Percentiles rank a stretch among this genome's conserved stretches.
phyloP scores from a whole-genome alignment of 164 flowering plant species.

The Macadamia tetraphylla region DNA sequence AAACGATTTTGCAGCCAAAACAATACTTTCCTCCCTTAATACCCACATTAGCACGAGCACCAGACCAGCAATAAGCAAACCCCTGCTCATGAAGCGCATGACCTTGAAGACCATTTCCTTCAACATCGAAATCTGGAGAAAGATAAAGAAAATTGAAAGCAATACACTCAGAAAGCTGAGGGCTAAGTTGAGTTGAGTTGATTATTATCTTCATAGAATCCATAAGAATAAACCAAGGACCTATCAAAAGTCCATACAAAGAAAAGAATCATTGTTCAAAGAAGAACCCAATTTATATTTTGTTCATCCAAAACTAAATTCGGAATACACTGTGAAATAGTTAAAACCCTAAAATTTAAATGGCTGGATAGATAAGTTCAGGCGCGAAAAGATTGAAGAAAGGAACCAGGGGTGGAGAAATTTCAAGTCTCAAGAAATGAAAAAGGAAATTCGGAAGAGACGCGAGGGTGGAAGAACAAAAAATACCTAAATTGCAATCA shows the following conservation, averaged over 20 bases:
- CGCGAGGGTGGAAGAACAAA: background rate
- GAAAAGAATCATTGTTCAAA: background rate
- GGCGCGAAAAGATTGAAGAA: background rate
- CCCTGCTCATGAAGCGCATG: conserved; percentile 44
- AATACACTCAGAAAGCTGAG: background rate
- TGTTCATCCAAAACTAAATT: too few relatives aligned
- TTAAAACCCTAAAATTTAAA: too few relatives aligned
- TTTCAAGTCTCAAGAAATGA: background rate
- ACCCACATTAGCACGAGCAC: conserved; percentile 55
- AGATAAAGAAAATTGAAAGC: background rate
- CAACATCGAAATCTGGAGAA: conserved; percentile 50
- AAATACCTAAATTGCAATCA: conserved; percentile 40
- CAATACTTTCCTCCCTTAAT: conserved; percentile 57
- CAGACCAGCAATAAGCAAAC: conserved; percentile 76
- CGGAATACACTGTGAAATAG: too few relatives aligned
- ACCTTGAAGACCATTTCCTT: conserved; percentile 45
- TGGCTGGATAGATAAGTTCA: too few relatives aligned
- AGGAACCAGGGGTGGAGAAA: background rate
- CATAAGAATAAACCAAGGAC: background rate
- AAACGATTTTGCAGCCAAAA: conserved; percentile 54
- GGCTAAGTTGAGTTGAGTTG: too few relatives aligned
- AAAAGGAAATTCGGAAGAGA: background rate
- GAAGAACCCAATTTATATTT: too few relatives aligned
- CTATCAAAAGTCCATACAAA: background rate
- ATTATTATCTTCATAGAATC: background rate